Evolutionary conservation across 2,329 filamentous ascomycete genomes (phyloP).

Genomic region (Pseudogymnoascus sp.): DNA sequence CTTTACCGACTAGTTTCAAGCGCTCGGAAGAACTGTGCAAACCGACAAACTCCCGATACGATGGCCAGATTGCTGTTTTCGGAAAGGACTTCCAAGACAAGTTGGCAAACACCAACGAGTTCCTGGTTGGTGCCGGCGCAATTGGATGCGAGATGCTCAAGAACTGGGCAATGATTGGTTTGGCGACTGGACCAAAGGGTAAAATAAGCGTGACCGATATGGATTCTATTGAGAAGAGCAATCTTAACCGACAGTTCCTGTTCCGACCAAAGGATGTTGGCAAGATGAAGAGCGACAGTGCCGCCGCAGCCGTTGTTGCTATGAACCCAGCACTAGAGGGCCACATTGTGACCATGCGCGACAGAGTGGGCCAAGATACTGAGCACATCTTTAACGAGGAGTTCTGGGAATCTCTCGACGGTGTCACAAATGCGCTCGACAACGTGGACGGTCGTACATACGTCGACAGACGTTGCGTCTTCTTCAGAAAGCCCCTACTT

Average conservation of each 20-base stretch:
- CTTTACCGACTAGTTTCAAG: slow-evolving; percentile 64
- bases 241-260: slow-evolving; percentile 92
- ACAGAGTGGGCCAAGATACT: slow-evolving; percentile 84
- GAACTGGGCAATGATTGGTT: slow-evolving; percentile 98
- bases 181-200: slow-evolving; percentile 79
- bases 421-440: slow-evolving; percentile 93
- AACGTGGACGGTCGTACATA: slow-evolving; percentile 97
- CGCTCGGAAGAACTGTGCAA: slow-evolving; percentile 84
- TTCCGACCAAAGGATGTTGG: slow-evolving; percentile 93
- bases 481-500: slow-evolving; percentile 93
- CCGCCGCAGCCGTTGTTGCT: slow-evolving; percentile 75
- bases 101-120: slow-evolving; percentile 80
- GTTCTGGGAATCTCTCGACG: slow-evolving; percentile 82
- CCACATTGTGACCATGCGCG: slow-evolving; percentile 77
- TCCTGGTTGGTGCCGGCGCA: slow-evolving; percentile 90
- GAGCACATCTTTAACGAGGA: slow-evolving; percentile 89
- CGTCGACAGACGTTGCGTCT: slow-evolving; percentile 90
- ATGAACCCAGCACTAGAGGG: slow-evolving; percentile 93
- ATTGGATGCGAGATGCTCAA: slow-evolving; percentile 99
- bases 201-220: slow-evolving; percentile 93
- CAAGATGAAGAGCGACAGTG: slow-evolving; percentile 91
- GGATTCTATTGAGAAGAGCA: slow-evolving; percentile 98
- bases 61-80: slow-evolving; percentile 95
- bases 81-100: slow-evolving; percentile 91
- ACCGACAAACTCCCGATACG: slow-evolving; percentile 77